Percentiles rank a stretch among this genome's conserved stretches.
These are phyloP conservation scores for Limnanthes douglasii DNA, from an alignment of 345 rosid genomes.

Conservation along the genomic window DNA sequence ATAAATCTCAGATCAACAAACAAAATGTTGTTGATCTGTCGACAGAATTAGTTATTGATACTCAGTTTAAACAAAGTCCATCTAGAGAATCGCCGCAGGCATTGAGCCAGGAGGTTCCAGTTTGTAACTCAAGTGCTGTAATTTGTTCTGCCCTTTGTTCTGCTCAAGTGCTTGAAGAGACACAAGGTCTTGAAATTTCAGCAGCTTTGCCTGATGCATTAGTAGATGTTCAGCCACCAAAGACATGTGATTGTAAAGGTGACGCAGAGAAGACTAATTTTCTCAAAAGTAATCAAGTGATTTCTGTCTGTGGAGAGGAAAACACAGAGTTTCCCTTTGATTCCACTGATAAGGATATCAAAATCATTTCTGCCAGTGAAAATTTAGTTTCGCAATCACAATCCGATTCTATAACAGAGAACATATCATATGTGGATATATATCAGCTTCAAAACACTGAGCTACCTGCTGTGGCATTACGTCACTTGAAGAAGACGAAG, in stretches of 20 bases:
- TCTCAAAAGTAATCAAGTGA: too few relatives aligned
- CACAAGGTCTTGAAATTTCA: constrained; percentile 10
- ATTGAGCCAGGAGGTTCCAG: constrained; percentile 13
- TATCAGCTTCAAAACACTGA: too few relatives aligned
- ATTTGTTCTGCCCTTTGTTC: constrained; percentile 10
- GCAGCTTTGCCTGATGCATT: constrained; percentile 9
- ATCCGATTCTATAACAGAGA: constrained; percentile 14
- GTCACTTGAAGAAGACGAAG: constrained; percentile 11
- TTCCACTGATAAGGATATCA: constrained; percentile 9
- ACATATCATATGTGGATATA: constrained; percentile 16
- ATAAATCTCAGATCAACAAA: constrained; percentile 8
- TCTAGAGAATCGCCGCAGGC: constrained; percentile 6
- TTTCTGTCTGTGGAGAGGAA: too few relatives aligned
- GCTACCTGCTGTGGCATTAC: constrained; percentile 4
- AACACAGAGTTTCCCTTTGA: constrained; percentile 17
- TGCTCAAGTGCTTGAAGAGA: constrained; percentile 7
- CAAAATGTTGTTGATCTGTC: constrained; percentile 11
- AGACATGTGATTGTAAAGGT: too few relatives aligned
- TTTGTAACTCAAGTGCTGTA: constrained; percentile 7
- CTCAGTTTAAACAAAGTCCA: constrained; percentile 9
- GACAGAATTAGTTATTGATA: constrained; percentile 9
- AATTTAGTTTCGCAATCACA: constrained; percentile 13
- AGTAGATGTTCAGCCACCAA: too few relatives aligned
- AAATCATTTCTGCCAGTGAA: constrained; percentile 14
- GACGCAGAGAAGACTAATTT: too few relatives aligned